Conservation (phyloP, 2,329 filamentous ascomycete species). For the Emydomyces testavorans region DNA sequence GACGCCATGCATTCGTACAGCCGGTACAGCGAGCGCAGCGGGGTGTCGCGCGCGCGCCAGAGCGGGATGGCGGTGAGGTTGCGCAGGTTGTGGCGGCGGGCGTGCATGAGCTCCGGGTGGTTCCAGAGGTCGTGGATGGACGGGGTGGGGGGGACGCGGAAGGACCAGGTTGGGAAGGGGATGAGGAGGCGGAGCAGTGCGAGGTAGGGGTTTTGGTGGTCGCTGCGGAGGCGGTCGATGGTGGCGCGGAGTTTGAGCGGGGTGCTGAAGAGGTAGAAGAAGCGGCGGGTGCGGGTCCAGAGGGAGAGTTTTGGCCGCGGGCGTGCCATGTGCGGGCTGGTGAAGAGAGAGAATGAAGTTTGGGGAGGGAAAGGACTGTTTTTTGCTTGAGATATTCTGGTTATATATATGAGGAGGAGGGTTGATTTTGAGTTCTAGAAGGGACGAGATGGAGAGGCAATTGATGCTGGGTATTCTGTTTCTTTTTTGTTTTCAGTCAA, state of each 20-base stretch:
- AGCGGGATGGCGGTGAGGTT: conserved; percentile 16
- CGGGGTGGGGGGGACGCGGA: conserved; percentile 18
- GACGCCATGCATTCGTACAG: conserved; percentile 21
- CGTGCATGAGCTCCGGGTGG: conserved; percentile 11
- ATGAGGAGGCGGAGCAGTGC: conserved; percentile 18
- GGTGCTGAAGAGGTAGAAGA: conserved; percentile 12
- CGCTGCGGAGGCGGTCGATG: conserved; percentile 14
- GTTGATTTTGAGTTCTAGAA: too few relatives aligned
- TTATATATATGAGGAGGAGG: too few relatives aligned
- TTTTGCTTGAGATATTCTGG: too few relatives aligned
- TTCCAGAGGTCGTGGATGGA: conserved; percentile 13
- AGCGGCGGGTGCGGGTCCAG: conserved; percentile 9
- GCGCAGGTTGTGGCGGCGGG: conserved; percentile 8
- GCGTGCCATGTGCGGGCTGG: conserved; percentile 5
- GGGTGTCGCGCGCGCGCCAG: conserved; percentile 21
- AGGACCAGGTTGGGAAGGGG: conserved; percentile 18
- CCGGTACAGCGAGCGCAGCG: conserved; percentile 21
- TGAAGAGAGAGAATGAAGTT: not conserved
- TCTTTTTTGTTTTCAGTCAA: too few relatives aligned
- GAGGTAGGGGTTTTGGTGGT: conserved; percentile 16
- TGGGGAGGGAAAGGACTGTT: not conserved
- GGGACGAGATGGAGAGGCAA: too few relatives aligned
- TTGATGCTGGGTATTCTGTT: too few relatives aligned
- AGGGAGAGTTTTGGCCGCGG: conserved; percentile 11
- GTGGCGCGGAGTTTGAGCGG: conserved; percentile 15